phyloP scores from a whole-genome alignment of 495 filamentous ascomycete species.

The Friedmanniomyces endolithicus region DNA sequence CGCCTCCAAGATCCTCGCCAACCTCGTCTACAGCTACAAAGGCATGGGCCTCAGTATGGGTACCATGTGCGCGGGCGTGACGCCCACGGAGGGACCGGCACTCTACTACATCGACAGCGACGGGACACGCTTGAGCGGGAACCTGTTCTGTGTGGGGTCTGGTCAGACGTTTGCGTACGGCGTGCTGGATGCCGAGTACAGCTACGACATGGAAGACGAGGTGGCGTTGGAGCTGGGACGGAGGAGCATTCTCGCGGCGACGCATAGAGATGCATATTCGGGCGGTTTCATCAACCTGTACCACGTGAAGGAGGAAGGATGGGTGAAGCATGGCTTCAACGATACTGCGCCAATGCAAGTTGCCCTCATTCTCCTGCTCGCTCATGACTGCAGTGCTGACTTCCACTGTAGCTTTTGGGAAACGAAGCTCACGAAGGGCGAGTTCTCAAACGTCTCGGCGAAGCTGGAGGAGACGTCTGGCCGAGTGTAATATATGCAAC shows the following conservation, averaged over 20 bases:
- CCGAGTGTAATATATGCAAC: not conserved
- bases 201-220: conserved; percentile 70
- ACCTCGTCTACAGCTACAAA: conserved; percentile 96
- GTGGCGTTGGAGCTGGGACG: conserved; percentile 83
- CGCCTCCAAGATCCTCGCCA: conserved; percentile 95
- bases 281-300: conserved; percentile 98
- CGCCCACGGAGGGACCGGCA: conserved; percentile 87
- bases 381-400: not conserved
- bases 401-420: conserved; percentile 64
- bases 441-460: conserved; percentile 93
- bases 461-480: conserved; percentile 41
- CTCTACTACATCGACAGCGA: conserved; percentile 99
- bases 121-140: conserved; percentile 81
- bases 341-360: conserved; percentile 27
- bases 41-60: conserved; percentile 96
- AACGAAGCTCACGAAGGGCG: conserved; percentile 93
- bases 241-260: conserved; percentile 88
- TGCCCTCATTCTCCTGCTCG: not conserved
- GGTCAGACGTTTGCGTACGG: conserved; percentile 98
- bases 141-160: conserved; percentile 95
- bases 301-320: conserved; percentile 95
- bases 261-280: conserved; percentile 93
- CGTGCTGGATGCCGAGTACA: conserved; percentile 90
- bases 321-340: conserved; percentile 95
- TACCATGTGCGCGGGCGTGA: conserved; percentile 97